Evolutionary conservation across 78 protist species (phyloP).

Genomic region (Polysphondylium violaceum): DNA sequence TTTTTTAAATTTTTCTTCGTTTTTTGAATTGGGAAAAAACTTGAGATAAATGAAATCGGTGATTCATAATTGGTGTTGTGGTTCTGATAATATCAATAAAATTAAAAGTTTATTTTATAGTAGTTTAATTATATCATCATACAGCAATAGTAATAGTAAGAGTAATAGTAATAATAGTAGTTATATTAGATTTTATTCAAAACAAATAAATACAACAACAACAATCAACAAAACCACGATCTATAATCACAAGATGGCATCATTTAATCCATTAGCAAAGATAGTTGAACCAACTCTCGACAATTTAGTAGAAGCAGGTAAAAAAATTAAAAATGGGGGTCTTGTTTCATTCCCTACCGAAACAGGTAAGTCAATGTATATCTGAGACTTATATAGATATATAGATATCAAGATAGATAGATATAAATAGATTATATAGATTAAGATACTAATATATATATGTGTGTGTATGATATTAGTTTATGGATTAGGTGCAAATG

Average conservation of each 20-base stretch:
- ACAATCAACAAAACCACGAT: background rate
- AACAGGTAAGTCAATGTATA: slow-evolving; percentile 57
- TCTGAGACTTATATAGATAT: background rate
- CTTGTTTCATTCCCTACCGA: slow-evolving; percentile 96
- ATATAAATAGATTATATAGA: too few relatives aligned
- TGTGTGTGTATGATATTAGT: slow-evolving; percentile 71
- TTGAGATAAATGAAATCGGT: too few relatives aligned
- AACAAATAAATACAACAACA: background rate
- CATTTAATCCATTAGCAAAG: slow-evolving; percentile 4
- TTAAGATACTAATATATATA: too few relatives aligned
- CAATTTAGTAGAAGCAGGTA: slow-evolving; percentile 44
- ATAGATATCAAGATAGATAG: too few relatives aligned
- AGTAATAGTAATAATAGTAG: too few relatives aligned
- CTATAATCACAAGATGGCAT: background rate
- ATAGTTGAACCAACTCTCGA: slow-evolving; percentile 34
- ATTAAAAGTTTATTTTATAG: slow-evolving; percentile 2
- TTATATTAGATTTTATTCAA: background rate
- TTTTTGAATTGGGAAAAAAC: too few relatives aligned
- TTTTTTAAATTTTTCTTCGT: too few relatives aligned
- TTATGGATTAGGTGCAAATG: slow-evolving; percentile 96
- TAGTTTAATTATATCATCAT: background rate
- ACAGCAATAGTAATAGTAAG: background rate
- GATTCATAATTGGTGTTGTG: background rate
- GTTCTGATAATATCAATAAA: slow-evolving; percentile 1
- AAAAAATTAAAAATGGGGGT: slow-evolving; percentile 70